Percentiles rank a stretch among this genome's conserved stretches.
These are phyloP conservation scores for Nowakowskiella sp. DNA, from an alignment of 192 early-diverging fungal species.

Conservation along the genomic window DNA sequence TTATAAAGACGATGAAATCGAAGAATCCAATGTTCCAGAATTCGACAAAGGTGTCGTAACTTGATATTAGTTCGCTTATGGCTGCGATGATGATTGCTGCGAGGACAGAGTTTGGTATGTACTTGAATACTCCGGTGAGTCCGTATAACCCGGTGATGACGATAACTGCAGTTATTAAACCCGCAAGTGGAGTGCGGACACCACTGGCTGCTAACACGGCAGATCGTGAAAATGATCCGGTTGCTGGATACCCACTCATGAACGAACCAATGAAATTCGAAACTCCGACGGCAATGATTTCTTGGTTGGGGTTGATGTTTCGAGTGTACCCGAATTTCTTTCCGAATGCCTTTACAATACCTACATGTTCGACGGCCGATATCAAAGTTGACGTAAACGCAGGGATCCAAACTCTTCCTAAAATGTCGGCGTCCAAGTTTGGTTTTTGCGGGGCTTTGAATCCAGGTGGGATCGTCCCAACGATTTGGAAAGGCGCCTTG, in stretches of 20 bases:
- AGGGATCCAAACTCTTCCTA: no score
- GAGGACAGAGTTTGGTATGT: constrained; percentile 73
- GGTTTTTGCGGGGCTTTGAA: constrained; percentile 58
- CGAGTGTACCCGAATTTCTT: constrained; percentile 67
- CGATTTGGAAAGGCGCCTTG: constrained; percentile 48
- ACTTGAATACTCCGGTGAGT: constrained; percentile 78
- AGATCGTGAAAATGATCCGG: constrained; percentile 89
- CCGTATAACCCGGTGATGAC: constrained; percentile 76
- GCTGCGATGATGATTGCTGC: constrained; percentile 80
- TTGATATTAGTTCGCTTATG: constrained; percentile 69
- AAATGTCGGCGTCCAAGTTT: no score
- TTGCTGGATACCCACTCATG: constrained; percentile 79
- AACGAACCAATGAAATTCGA: constrained; percentile 81
- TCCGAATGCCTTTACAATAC: constrained; percentile 81
- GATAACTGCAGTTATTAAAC: constrained; percentile 66
- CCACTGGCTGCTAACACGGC: constrained; percentile 88
- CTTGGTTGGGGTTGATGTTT: constrained; percentile 75
- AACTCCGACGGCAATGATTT: constrained; percentile 80
- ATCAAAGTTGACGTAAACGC: constrained; percentile 36
- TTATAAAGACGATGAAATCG: constrained; percentile 44
- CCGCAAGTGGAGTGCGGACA: constrained; percentile 69
- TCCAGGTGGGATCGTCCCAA: constrained; percentile 67
- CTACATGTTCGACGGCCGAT: constrained; percentile 76
- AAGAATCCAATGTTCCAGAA: constrained; percentile 54
- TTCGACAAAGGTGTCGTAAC: constrained; percentile 46